These are phyloP conservation scores for Leucosporidium scottii DNA, from an alignment of 768 basidiomycete species.

Conservation along the genomic window DNA sequence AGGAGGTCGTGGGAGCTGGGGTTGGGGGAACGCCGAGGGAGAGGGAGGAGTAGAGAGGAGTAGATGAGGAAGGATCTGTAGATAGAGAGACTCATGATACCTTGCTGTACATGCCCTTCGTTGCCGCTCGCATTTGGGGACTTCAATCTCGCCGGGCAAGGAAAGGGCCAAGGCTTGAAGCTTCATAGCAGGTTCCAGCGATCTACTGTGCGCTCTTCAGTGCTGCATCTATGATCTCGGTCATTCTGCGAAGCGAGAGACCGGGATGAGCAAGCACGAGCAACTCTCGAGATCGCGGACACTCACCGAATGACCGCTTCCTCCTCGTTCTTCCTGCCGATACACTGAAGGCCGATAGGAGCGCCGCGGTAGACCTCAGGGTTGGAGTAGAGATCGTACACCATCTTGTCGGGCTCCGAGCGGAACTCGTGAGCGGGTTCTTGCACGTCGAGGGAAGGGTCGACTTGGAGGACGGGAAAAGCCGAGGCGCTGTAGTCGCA, in stretches of 20 bases:
- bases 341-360: constrained; percentile 61
- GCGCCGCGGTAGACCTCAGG: constrained; percentile 54
- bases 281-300: background rate
- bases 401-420: constrained; percentile 48
- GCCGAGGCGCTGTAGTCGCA: constrained; percentile 60
- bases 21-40: no score
- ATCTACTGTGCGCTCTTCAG: background rate
- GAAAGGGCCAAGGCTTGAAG: no score
- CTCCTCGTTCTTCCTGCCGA: constrained; percentile 65
- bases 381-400: constrained; percentile 56
- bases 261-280: background rate
- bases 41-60: no score
- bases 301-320: constrained; percentile 50
- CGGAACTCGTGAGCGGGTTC: constrained; percentile 49
- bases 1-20: no score
- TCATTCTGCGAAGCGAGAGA: background rate
- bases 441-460: constrained; percentile 49
- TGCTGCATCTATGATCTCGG: constrained; percentile 3
- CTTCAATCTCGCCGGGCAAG: no score
- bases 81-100: no score
- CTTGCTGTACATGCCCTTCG: no score
- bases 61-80: no score
- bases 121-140: no score
- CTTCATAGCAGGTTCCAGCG: no score
- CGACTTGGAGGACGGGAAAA: constrained; percentile 60